Conservation (phyloP, 2,329 filamentous ascomycete genomes). For the Didymella segeticola region DNA sequence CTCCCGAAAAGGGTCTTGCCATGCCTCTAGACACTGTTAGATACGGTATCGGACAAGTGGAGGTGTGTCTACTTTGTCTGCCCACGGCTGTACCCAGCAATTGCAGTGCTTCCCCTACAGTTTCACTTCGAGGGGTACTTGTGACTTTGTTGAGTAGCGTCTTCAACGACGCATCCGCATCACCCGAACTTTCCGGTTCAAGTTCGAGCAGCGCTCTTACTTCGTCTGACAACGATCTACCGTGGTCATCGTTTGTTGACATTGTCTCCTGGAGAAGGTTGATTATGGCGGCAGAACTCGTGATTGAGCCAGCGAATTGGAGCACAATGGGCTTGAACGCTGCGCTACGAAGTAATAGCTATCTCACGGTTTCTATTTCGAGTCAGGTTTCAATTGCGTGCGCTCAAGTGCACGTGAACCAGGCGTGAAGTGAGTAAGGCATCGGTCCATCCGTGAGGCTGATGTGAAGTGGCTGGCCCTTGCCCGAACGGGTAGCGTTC, state of each 20-base stretch:
- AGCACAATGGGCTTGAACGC: neutral
- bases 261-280: neutral
- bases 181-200: slow-evolving; percentile 1
- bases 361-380: neutral
- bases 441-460: slow-evolving; percentile 9
- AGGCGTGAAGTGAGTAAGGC: neutral
- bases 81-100: slow-evolving; percentile 45
- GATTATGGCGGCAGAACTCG: neutral
- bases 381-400: slow-evolving; percentile 17
- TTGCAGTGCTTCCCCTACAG: slow-evolving; percentile 23
- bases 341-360: too few relatives aligned
- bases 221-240: neutral
- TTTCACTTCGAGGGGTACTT: neutral
- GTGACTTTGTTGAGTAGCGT: slow-evolving; percentile 3
- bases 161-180: neutral
- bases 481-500: slow-evolving; percentile 27
- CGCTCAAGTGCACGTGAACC: neutral
- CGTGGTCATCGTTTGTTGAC: neutral
- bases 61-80: slow-evolving; percentile 31
- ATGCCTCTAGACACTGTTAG: slow-evolving; percentile 41
- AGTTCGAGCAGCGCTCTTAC: neutral
- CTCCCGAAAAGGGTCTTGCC: slow-evolving; percentile 38
- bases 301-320: neutral
- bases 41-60: neutral
- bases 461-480: slow-evolving; percentile 25